Conservation (phyloP, 2,329 filamentous ascomycete species). For the Chrysoporthe cubensis region DNA sequence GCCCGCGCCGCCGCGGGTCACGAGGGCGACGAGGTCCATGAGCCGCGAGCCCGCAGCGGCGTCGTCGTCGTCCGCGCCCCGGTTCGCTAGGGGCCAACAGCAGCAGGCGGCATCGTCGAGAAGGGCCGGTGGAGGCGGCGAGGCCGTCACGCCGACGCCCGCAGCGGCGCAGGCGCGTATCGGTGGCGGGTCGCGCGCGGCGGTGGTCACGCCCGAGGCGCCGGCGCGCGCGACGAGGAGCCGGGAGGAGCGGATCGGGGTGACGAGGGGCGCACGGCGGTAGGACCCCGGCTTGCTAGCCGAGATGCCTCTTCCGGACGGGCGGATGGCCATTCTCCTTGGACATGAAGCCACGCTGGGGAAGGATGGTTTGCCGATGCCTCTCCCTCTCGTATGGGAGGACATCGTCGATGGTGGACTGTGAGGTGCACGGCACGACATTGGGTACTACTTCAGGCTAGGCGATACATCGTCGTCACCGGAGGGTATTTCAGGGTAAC, state of each 20-base stretch:
- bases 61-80: background rate
- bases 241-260: constrained; percentile 39
- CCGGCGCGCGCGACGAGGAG: constrained; percentile 34
- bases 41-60: constrained; percentile 20
- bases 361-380: no score
- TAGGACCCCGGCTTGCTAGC: constrained; percentile 7
- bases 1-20: constrained; percentile 22
- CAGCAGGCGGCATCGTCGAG: background rate
- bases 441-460: no score
- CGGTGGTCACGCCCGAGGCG: constrained; percentile 33
- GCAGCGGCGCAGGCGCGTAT: background rate
- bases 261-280: constrained; percentile 31
- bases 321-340: no score
- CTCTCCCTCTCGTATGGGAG: no score
- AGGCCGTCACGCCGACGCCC: constrained; percentile 24
- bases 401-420: no score
- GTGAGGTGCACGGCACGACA: no score
- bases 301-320: no score
- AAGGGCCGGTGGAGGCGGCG: background rate
- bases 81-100: constrained; percentile 5
- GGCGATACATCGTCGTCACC: background rate
- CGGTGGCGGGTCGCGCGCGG: background rate
- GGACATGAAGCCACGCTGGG: no score
- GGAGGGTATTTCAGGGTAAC: background rate
- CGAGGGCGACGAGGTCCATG: constrained; percentile 25